Evolutionary conservation across 2,329 filamentous ascomycete genomes (phyloP).

Genomic region (Fusarium sp.): DNA sequence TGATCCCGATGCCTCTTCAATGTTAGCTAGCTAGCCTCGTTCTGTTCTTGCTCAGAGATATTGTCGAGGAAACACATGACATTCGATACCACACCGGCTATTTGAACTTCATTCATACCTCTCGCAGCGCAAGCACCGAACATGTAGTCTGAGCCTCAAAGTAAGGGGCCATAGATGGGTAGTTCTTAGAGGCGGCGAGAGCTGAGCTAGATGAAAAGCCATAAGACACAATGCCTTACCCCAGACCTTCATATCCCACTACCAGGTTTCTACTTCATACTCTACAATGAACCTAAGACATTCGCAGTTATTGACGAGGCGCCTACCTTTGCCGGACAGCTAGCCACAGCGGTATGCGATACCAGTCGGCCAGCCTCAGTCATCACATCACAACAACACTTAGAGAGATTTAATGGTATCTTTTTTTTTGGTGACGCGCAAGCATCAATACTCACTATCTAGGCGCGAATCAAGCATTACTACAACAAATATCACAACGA

Average conservation of each 20-base stretch:
- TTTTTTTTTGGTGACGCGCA: conserved; percentile 12
- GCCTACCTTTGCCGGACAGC: neutral
- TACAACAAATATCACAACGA: conserved; percentile 13
- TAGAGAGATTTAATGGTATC: neutral
- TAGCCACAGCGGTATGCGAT: neutral
- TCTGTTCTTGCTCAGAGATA: neutral
- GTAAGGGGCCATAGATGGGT: too few relatives aligned
- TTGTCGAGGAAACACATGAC: neutral
- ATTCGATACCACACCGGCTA: neutral
- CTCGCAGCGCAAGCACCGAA: neutral
- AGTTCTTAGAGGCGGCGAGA: too few relatives aligned
- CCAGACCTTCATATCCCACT: neutral
- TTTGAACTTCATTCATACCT: neutral
- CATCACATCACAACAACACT: neutral
- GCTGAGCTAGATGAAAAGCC: neutral
- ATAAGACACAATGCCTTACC: neutral
- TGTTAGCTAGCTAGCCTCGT: neutral
- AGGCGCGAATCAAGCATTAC: conserved; percentile 18
- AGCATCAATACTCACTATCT: conserved; percentile 33
- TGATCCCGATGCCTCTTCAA: neutral
- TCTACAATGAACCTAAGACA: neutral
- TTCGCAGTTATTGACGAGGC: neutral
- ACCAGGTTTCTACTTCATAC: neutral
- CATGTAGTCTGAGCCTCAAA: neutral
- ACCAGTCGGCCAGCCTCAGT: too few relatives aligned